Evolutionary conservation across 306 rosid species (phyloP), one percentile per base, ranked within the genome.

Genomic region (Lotus japonicus): DNA sequence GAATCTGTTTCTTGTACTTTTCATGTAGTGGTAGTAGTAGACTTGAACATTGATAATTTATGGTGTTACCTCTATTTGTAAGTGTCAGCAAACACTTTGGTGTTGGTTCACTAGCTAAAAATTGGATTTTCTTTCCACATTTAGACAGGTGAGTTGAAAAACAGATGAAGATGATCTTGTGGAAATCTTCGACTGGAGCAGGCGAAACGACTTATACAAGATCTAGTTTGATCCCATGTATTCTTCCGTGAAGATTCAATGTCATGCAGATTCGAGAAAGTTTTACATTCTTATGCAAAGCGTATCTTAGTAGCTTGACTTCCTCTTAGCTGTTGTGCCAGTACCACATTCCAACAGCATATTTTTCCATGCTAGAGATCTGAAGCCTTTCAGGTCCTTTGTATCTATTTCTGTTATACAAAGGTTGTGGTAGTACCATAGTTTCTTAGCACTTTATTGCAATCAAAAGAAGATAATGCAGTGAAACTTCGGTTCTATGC

Each of bases 71-170:
- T 39, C 58, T 26, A 38, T 26, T 33, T 38, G 23, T 39, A 2
- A 23, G 38, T 42, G 65, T 56, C 16, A 11, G 55, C 62, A 9
- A 5, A 11, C 45, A 18, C 19, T 9, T 61, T 11, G 36, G 9
- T 39, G 14, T 71, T 46, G 41, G 44, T 53, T 74, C 57, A 36
- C 33, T 16, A 7, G 38, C 21, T 41, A 60, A 39, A 48, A 14
- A 6, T 51, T 54, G 39, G 42, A 12, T 31, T 77, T 46, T 17
- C 53, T 58, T 70, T 74, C 41, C 68, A 36, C 49, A 48, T 69
- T 5, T 63, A 55, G 79, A n/a, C 88, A 52, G 70, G 75, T 43
- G 68, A 15, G 70, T 49, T 71, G 73, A 73, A 63, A 43, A 68
- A 71, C 6, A 44, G 72, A 56, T 56, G 44, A 68, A 69, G 58